These are phyloP conservation scores for Hypomontagnella monticulosa DNA, from an alignment of 495 filamentous ascomycete genomes.

Conservation along the genomic window DNA sequence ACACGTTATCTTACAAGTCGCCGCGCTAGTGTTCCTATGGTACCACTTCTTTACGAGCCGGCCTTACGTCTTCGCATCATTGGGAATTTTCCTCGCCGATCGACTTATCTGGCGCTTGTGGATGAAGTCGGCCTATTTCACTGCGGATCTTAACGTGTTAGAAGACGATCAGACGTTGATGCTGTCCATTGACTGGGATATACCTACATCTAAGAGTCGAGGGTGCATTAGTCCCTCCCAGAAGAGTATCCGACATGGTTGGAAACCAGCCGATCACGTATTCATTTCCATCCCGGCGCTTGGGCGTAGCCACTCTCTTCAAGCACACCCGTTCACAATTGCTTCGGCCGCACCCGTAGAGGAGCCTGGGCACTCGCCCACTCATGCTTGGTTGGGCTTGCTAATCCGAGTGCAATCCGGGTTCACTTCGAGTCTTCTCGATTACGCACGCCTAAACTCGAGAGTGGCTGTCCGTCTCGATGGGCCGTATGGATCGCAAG, in stretches of 20 bases:
- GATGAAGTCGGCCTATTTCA: conserved; percentile 54
- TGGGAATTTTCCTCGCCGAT: conserved; percentile 67
- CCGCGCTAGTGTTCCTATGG: conserved; percentile 62
- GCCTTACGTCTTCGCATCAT: conserved; percentile 36
- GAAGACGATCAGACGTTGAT: conserved; percentile 61
- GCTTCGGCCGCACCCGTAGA: conserved; percentile 57
- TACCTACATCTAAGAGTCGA: conserved; percentile 28
- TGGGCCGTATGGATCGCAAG: conserved; percentile 65
- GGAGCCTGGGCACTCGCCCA: conserved; percentile 17
- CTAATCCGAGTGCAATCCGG: conserved; percentile 67
- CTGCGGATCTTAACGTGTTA: conserved; percentile 58
- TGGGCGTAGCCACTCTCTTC: conserved; percentile 53
- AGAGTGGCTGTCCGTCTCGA: conserved; percentile 56
- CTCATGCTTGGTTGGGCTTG: conserved; percentile 59
- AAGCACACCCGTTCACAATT: conserved; percentile 71
- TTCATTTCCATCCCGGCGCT: conserved; percentile 66
- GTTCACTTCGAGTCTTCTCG: conserved; percentile 65
- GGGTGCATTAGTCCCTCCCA: conserved; percentile 19
- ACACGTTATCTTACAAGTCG: conserved; percentile 64
- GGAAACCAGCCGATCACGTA: conserved; percentile 67
- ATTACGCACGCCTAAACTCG: conserved; percentile 54
- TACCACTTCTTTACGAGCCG: conserved; percentile 58
- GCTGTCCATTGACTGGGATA: conserved; percentile 54
- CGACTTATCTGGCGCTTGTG: conserved; percentile 64
- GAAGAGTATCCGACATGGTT: conserved; percentile 58